Evolutionary conservation across 176 grass and related monocot genomes (phyloP).

Genomic region (Tuctoria greenei): DNA sequence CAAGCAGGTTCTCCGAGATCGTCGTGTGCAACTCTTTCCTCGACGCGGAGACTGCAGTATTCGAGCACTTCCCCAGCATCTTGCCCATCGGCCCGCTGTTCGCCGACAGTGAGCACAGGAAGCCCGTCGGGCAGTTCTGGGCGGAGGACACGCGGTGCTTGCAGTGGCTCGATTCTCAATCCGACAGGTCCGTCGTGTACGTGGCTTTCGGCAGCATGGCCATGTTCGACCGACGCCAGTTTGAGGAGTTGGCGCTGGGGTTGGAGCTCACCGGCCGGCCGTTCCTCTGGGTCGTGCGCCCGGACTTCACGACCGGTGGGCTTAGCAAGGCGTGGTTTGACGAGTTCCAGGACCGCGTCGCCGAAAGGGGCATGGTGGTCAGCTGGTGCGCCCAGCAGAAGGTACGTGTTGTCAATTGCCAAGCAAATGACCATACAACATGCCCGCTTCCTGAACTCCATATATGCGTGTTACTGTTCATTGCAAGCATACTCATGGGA

Average conservation of each 20-base stretch:
- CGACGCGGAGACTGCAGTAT: constrained; percentile 35
- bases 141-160: constrained; percentile 32
- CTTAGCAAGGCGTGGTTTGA: constrained; percentile 31
- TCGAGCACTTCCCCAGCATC: constrained; percentile 20
- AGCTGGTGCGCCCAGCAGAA: constrained; percentile 46
- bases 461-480: no score
- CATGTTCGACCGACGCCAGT: constrained; percentile 25
- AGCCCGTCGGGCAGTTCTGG: constrained; percentile 34
- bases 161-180: constrained; percentile 56
- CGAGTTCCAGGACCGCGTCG: constrained; percentile 23
- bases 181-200: constrained; percentile 49
- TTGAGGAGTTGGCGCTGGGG: constrained; percentile 61
- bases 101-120: neutral
- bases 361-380: constrained; percentile 32
- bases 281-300: constrained; percentile 69
- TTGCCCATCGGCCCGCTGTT: constrained; percentile 46
- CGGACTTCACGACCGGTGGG: constrained; percentile 20
- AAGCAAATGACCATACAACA: no score
- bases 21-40: constrained; percentile 71
- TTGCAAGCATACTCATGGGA: no score
- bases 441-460: no score
- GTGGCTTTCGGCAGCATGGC: constrained; percentile 63
- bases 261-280: constrained; percentile 35
- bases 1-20: neutral
- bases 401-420: neutral